These are phyloP conservation scores for Chlorophyllum brunneum DNA, from an alignment of 768 basidiomycete genomes.

Conservation along the genomic window DNA sequence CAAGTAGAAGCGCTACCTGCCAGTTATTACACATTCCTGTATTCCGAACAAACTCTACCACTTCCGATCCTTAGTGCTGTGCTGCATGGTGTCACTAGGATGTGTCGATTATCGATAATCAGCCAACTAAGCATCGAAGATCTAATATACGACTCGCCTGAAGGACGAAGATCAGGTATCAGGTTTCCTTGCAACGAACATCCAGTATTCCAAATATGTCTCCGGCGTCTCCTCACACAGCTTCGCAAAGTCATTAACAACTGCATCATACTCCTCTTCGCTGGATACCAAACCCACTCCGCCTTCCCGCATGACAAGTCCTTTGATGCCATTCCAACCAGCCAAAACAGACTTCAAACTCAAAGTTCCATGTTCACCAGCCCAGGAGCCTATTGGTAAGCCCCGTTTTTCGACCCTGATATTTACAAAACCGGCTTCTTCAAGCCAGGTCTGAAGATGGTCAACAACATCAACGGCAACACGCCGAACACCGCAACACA, in stretches of 20 bases:
- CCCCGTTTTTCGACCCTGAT: not conserved
- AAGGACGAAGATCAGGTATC: no score
- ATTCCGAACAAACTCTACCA: no score
- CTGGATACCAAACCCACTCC: constrained; percentile 11
- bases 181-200: constrained; percentile 4
- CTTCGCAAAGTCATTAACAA: constrained; percentile 5
- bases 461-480: constrained; percentile 5
- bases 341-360: not conserved
- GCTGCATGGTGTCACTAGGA: no score
- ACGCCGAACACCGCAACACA: not conserved
- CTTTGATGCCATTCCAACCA: not conserved
- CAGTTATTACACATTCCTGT: no score
- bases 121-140: no score
- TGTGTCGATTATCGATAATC: no score
- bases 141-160: no score
- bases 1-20: no score
- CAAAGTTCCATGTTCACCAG: not conserved
- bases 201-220: not conserved
- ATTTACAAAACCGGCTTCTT: constrained; percentile 6
- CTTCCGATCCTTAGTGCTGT: no score
- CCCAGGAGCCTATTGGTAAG: not conserved
- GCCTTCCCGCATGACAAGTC: constrained; percentile 9
- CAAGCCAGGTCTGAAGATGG: not conserved
- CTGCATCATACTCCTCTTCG: constrained; percentile 12
- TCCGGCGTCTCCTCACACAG: constrained; percentile 5